Conservation (phyloP, 495 filamentous ascomycete genomes). For the Penicillium malachiteum region DNA sequence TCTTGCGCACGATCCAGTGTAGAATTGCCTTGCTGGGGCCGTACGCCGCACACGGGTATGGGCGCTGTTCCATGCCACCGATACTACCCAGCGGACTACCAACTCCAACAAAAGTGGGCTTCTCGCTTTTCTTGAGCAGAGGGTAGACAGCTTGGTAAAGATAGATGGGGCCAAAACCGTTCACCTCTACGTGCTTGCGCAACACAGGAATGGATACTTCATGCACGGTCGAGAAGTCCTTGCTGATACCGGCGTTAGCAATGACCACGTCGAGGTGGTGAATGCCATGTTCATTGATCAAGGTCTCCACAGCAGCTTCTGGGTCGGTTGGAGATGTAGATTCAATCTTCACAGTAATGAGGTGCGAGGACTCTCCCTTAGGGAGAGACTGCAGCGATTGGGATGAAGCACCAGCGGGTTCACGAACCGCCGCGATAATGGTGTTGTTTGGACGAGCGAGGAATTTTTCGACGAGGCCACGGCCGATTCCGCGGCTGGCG, state of each 20-base stretch:
- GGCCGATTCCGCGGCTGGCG: conserved; percentile 51
- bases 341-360: conserved; percentile 47
- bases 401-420: conserved; percentile 21
- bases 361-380: conserved; percentile 26
- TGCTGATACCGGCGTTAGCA: conserved; percentile 48
- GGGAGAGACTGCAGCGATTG: conserved; percentile 15
- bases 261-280: conserved; percentile 46
- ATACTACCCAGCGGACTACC: conserved; percentile 6
- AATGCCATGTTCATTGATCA: conserved; percentile 28
- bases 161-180: conserved; percentile 31
- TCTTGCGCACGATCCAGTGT: conserved; percentile 35
- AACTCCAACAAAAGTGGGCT: background rate
- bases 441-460: conserved; percentile 29
- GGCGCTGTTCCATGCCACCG: conserved; percentile 4
- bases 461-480: background rate
- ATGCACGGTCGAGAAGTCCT: conserved; percentile 18
- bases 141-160: conserved; percentile 41
- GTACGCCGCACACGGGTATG: conserved; percentile 28
- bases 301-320: conserved; percentile 23
- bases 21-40: conserved; percentile 36
- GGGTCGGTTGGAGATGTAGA: conserved; percentile 24
- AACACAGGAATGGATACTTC: conserved; percentile 26
- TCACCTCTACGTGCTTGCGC: conserved; percentile 37
- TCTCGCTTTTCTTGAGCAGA: conserved; percentile 22
- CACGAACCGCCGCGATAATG: conserved; percentile 48